Conservation (phyloP, 208 protist genomes). For the Leishmania gerbilli region DNA sequence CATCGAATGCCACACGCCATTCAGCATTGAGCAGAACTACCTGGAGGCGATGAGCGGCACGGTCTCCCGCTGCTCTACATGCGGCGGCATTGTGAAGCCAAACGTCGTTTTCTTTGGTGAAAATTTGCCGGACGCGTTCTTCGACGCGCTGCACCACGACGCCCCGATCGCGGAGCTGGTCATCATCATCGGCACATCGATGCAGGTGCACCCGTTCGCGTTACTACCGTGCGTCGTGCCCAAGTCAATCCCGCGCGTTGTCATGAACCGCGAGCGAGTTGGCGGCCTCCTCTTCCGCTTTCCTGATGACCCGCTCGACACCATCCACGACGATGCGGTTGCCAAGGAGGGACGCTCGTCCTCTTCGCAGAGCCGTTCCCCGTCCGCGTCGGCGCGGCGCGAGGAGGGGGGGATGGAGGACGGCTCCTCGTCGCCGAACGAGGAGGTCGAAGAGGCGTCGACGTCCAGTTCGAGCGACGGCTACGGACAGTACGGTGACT, state of each 20-base stretch:
- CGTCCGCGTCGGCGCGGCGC: not conserved
- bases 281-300: slow-evolving; percentile 77
- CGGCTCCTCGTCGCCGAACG: not conserved
- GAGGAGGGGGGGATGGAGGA: not conserved
- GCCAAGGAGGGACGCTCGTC: not conserved
- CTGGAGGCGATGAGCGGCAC: slow-evolving; percentile 42
- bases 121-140: slow-evolving; percentile 89
- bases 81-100: slow-evolving; percentile 92
- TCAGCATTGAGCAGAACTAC: slow-evolving; percentile 41
- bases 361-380: not conserved
- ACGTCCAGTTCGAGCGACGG: slow-evolving; percentile 59
- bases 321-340: not conserved
- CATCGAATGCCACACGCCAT: slow-evolving; percentile 73
- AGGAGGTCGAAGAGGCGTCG: not conserved
- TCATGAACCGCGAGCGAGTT: slow-evolving; percentile 91
- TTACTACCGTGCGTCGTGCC: slow-evolving; percentile 62
- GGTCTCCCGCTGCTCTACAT: slow-evolving; percentile 65
- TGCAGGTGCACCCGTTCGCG: slow-evolving; percentile 95
- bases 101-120: slow-evolving; percentile 98
- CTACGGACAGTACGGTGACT: slow-evolving; percentile 46
- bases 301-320: slow-evolving; percentile 36
- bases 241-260: slow-evolving; percentile 72
- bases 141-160: slow-evolving; percentile 63
- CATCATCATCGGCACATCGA: slow-evolving; percentile 95
- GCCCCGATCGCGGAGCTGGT: slow-evolving; percentile 83